Conservation (phyloP, 1,284 basidiomycete species). For the Ustilago sp. region DNA sequence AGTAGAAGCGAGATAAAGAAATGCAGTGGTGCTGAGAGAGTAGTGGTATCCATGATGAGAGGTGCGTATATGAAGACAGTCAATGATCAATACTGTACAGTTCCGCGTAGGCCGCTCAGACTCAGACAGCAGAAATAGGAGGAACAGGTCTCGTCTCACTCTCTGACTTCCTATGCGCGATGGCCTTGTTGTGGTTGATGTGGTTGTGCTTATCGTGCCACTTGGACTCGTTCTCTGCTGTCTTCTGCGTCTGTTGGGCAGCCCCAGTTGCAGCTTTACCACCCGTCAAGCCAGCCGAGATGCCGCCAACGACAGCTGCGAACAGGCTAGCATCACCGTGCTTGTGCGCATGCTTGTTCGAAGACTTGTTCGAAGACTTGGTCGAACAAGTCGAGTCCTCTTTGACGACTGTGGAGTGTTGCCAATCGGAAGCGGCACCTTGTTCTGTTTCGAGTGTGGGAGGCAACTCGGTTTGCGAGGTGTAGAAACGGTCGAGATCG, state of each 20-base stretch:
- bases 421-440: constrained; percentile 15
- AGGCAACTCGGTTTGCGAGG: constrained; percentile 34
- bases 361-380: constrained; percentile 5
- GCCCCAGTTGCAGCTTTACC: constrained; percentile 28
- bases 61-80: neutral
- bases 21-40: neutral
- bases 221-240: constrained; percentile 19
- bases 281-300: constrained; percentile 24
- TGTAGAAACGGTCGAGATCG: constrained; percentile 50
- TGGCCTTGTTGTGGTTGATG: constrained; percentile 21
- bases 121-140: constrained; percentile 8
- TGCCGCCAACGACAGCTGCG: constrained; percentile 36
- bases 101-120: neutral
- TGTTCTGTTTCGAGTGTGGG: constrained; percentile 21
- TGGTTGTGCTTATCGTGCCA: constrained; percentile 35
- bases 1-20: neutral
- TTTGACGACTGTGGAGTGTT: constrained; percentile 31
- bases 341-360: constrained; percentile 21
- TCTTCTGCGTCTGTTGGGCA: constrained; percentile 13
- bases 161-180: constrained; percentile 11
- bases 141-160: constrained; percentile 3
- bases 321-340: constrained; percentile 39
- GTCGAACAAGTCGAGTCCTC: neutral
- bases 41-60: constrained; percentile 7
- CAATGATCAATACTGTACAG: neutral